Base-by-base conservation (phyloP, 1,284 basidiomycete species). In the Amylostereum chailletii region DNA sequence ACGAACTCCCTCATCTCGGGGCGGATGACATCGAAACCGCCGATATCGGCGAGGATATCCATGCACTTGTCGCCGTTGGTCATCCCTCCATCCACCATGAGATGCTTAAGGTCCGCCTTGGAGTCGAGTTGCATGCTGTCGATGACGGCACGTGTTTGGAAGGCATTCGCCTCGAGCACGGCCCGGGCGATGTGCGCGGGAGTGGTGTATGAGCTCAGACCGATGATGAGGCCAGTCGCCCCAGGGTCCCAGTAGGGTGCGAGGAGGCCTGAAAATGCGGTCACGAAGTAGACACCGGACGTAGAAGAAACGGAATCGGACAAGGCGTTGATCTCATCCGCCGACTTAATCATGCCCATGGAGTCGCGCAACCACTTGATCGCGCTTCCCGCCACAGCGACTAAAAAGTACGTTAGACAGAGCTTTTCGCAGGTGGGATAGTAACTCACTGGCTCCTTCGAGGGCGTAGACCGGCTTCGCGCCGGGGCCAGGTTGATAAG, bases 201-300 rank as follows among this genome's bases (percentile, higher is more conserved):
- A 44, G 88, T 97, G 39, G 94, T 96, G 70, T 93, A 97, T 38
- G 90, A 84, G 0, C 94, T 91, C 49, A 99, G 68, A 40, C 89
- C 90, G 49, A 94, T 92, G 46, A 96, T 74, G 32, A 89, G 69
- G 0, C 90, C 92, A 8, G 83, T 84, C 11, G 92, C 92, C 26
- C 80, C 79, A 42, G 90, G 81, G 64, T 95, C 93, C 93, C 93
- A 95, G 66, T 93, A 91, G 2, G 92, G 91, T 11, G 91, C 92
- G 41, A 95, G 79, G 34, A 97, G 75, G 53, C 94, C 94, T 48
- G 86, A 88, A 72, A 98, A 96, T 6, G 91, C 94, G 1, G 95
- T 95, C 38, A 99, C 95, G 62, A 99, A 99, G 72, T 93, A 97
- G 36, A 97, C 77, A n/a, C 95, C 95, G 42, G 90, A 94, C 0